These are phyloP conservation scores for Melastoma candidum DNA, from an alignment of 441 rosid species.

Conservation along the genomic window DNA sequence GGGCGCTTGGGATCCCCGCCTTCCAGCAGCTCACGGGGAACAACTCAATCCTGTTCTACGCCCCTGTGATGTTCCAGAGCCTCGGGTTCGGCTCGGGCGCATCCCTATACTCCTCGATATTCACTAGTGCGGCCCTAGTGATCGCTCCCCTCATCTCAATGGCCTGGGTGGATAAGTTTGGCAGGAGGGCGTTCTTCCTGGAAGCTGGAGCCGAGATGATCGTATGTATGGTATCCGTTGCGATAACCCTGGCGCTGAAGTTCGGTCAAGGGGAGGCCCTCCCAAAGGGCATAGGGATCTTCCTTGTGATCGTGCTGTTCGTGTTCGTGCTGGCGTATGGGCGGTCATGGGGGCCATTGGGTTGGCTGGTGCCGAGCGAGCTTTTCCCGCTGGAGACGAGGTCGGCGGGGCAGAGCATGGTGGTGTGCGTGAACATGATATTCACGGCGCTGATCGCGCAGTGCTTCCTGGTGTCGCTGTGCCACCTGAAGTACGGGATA, in stretches of 20 bases:
- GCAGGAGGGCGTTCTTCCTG: constrained; percentile 33
- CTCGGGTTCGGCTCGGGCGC: constrained; percentile 67
- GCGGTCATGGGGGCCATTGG: constrained; percentile 84
- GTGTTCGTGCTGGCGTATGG: constrained; percentile 58
- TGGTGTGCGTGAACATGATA: constrained; percentile 43
- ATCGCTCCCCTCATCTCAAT: constrained; percentile 46
- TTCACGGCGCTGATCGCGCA: constrained; percentile 90
- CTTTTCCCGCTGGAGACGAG: constrained; percentile 75
- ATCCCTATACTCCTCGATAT: constrained; percentile 48
- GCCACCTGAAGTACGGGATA: constrained; percentile 71
- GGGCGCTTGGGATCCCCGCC: constrained; percentile 73
- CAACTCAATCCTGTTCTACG: constrained; percentile 48
- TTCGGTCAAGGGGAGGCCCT: constrained; percentile 30
- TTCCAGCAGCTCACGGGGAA: constrained; percentile 84
- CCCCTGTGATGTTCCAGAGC: constrained; percentile 44
- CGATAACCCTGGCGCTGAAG: constrained; percentile 33
- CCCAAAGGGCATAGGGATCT: constrained; percentile 24
- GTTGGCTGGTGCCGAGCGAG: constrained; percentile 59
- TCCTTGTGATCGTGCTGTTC: constrained; percentile 37
- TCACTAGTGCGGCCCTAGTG: constrained; percentile 40
- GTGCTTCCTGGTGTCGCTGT: constrained; percentile 61
- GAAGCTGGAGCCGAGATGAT: constrained; percentile 48
- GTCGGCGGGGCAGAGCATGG: constrained; percentile 30
- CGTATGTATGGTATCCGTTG: constrained; percentile 32
- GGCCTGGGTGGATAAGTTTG: constrained; percentile 28